Evolutionary conservation across 371 early-diverging fungal species (phyloP), one percentile per base, ranked within the genome.

Genomic region (Parasitella parasitica): DNA sequence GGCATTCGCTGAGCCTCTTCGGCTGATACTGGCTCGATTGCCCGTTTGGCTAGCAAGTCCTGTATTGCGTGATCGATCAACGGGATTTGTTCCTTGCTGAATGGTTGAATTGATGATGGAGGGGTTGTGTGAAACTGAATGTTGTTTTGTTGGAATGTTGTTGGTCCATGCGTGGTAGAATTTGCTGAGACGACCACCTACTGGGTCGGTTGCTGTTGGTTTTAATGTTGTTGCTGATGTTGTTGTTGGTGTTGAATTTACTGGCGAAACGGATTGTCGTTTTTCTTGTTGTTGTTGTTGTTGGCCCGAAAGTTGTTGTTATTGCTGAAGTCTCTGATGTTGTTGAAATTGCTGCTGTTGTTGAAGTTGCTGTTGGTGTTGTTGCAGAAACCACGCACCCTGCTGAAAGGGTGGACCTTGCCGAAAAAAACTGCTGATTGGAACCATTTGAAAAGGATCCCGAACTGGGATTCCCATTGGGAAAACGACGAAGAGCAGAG

Each of bases 151-250:
- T 59, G 27, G 37, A 51, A 16, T 4, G 39, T 26, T 20, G 35
- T 38, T 26, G 50, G 27, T 41, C 57, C 57, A 57, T 0, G 43
- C 15, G 15, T 36, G 9, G 26, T 4, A 35, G 24, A 37, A 59
- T 39, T 48, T 24, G 26, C 49, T 46, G 59, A 59, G 51, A 2
- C 49, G 51, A 35, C 59, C 59, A 4, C 59, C 51, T 12, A n/a
- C 15, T 13, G 11, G 38, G 4, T 38, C 38, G 15, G 15, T 3
- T 38, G 38, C 13, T n/a, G 15, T 15, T 1, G 15, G 38, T 12
- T 3, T 2, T 2, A 36, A 12, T 2, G 36, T 1, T 36, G 36
- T 36, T 2, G 36, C 12, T 8, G 2, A 12, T 6, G 36, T 36
- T 36, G 36, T 36, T 36, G 38, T 1, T 2, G 38, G 38, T 38